Evolutionary conservation across 1,284 basidiomycete genomes (phyloP).

Genomic region (Phellinidium pouzarii): DNA sequence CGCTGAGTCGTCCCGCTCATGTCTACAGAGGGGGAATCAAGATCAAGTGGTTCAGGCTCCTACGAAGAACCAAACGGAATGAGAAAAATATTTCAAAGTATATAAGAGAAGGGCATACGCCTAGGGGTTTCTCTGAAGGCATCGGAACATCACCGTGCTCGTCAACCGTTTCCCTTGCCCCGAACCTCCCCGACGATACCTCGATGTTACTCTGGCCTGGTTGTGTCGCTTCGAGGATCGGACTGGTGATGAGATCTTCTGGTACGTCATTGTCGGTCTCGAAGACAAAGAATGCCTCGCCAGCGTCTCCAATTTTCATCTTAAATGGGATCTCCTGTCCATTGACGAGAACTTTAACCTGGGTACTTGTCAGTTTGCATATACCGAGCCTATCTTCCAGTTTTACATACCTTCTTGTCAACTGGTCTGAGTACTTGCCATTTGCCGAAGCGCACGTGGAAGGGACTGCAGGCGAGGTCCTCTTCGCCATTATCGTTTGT

Average conservation of each 20-base stretch:
- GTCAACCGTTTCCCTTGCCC: constrained; percentile 32
- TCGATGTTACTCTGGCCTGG: constrained; percentile 33
- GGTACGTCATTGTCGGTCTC: constrained; percentile 95
- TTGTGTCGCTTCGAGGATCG: constrained; percentile 66
- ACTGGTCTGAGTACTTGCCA: constrained; percentile 91
- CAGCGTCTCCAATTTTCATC: constrained; percentile 99
- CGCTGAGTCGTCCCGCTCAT: constrained; percentile 1
- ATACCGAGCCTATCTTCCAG: constrained; percentile 17
- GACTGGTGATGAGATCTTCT: constrained; percentile 89
- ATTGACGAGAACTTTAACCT: constrained; percentile 83
- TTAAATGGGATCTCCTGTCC: constrained; percentile 79
- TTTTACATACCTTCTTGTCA: constrained; percentile 80
- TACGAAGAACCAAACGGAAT: neutral
- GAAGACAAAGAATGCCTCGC: constrained; percentile 98
- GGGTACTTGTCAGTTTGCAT: constrained; percentile 5
- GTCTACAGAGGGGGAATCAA: constrained; percentile 7
- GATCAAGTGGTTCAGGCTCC: constrained; percentile 17
- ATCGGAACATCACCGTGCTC: constrained; percentile 17
- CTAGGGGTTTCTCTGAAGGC: constrained; percentile 18
- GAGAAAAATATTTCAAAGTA: neutral
- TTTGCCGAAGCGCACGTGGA: constrained; percentile 98
- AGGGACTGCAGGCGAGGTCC: constrained; percentile 88
- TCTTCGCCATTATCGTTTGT: constrained; percentile 52
- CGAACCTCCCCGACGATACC: constrained; percentile 37
- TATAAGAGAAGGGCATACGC: neutral